Evolutionary conservation across 495 filamentous ascomycete genomes (phyloP), one percentile per base, ranked within the genome.

Genomic region (Penicillium lagena): DNA sequence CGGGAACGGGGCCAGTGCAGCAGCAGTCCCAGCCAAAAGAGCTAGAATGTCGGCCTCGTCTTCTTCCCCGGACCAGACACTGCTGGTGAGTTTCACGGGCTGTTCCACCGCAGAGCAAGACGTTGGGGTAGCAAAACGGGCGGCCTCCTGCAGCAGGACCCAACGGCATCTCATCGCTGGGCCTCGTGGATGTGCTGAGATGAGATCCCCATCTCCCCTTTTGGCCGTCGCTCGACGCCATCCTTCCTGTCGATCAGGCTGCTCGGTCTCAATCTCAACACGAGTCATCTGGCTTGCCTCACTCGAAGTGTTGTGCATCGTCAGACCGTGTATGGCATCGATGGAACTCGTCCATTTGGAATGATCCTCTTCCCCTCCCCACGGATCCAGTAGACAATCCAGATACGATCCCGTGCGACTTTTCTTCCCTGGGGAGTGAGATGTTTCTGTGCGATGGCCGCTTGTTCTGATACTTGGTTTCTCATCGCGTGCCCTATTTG

Each of bases 91-190:
- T 9, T 42, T 15, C 51, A 44, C 55, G 40, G 43, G 29, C 36
- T 49, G 65, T 71, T 67, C 44, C 67, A 71, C 67, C 30, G 42
- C 66, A 68, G 61, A 57, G 22, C 22, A 22, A 22, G 61, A 55
- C 54, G 59, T 64, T 59, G 55, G 47, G 46, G 42, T 4, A 22
- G 50, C 32, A 49, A 51, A 64, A 68, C 64, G 64, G 64, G 39
- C 62, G 64, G 58, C 50, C 50, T 66, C 56, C 58, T 67, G 67
- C 67, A 66, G 57, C 51, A 46, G 37, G 15, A 22, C 31, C 52
- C 51, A 58, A 55, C 47, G 33, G 33, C 37, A 41, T 38, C 43
- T 49, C 47, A 29, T 41, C 39, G 38, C 15, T 38, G 35, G 38
- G 15, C 29, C 49, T 52, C 45, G 45, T 55, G 52, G 45, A 37